Evolutionary conservation across 2,329 filamentous ascomycete genomes (phyloP).

Genomic region (Endoconidiophora laricicola): DNA sequence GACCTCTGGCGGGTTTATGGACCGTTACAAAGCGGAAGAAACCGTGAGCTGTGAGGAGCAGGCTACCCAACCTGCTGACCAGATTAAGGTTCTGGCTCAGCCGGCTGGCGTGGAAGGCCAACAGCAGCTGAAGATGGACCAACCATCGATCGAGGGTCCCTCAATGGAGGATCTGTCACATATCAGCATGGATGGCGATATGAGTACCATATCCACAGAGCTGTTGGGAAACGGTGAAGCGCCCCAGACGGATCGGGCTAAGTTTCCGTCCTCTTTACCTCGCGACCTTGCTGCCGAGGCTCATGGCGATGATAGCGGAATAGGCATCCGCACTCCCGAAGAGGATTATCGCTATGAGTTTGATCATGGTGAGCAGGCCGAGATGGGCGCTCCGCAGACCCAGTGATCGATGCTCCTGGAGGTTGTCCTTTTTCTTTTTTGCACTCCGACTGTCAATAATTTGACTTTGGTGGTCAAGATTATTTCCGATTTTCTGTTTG

Average conservation of each 20-base stretch:
- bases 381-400: slow-evolving; percentile 11
- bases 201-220: slow-evolving; percentile 1
- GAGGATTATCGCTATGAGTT: slow-evolving; percentile 34
- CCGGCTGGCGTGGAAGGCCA: neutral
- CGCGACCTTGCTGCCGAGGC: slow-evolving; percentile 5
- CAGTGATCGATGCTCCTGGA: neutral
- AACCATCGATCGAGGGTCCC: neutral
- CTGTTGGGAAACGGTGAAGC: neutral
- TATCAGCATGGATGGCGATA: slow-evolving; percentile 18
- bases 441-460: neutral
- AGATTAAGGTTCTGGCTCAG: neutral
- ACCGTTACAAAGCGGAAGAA: slow-evolving; percentile 29
- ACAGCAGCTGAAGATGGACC: neutral
- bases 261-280: slow-evolving; percentile 26
- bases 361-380: slow-evolving; percentile 10
- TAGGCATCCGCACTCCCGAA: slow-evolving; percentile 52
- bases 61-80: neutral
- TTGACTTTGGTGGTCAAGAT: neutral
- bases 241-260: slow-evolving; percentile 21
- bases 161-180: neutral
- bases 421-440: neutral
- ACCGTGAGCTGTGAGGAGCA: neutral
- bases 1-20: slow-evolving; percentile 78
- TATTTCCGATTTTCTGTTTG: neutral
- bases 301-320: slow-evolving; percentile 50